Evolutionary conservation across 768 basidiomycete genomes (phyloP).

Genomic region (Fomitopsis serialis): DNA sequence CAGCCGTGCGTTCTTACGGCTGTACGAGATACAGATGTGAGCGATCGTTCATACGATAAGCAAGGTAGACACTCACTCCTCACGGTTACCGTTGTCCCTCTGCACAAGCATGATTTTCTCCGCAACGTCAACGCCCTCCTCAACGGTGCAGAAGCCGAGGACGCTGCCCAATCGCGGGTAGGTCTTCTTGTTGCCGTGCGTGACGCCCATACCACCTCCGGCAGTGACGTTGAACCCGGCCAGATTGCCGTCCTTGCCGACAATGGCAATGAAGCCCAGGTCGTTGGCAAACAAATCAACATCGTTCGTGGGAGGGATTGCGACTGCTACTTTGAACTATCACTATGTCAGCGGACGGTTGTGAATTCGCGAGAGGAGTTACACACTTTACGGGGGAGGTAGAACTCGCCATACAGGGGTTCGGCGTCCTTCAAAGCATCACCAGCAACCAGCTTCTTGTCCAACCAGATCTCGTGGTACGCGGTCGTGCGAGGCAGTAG

Average conservation of each 20-base stretch:
- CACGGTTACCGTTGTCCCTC: constrained; percentile 92
- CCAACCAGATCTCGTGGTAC: constrained; percentile 98
- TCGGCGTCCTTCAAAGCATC: constrained; percentile 93
- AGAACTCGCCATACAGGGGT: constrained; percentile 96
- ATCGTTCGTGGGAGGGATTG: constrained; percentile 94
- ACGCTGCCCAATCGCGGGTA: constrained; percentile 87
- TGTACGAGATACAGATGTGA: constrained; percentile 12
- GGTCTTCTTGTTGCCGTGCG: constrained; percentile 98
- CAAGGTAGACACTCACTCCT: constrained; percentile 55
- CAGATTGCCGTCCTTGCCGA: constrained; percentile 67
- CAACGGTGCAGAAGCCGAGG: constrained; percentile 88
- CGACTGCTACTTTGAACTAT: constrained; percentile 96
- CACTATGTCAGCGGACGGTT: constrained; percentile 2
- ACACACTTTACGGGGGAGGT: constrained; percentile 88
- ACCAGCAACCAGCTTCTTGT: constrained; percentile 94
- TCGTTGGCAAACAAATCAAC: constrained; percentile 96
- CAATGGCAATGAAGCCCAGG: constrained; percentile 93
- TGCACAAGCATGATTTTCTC: constrained; percentile 94
- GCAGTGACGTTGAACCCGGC: constrained; percentile 90
- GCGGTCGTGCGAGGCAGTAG: constrained; percentile 88
- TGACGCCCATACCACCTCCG: constrained; percentile 99
- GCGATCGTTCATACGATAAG: neutral
- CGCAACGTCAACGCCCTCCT: constrained; percentile 81
- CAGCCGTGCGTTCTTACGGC: constrained; percentile 72
- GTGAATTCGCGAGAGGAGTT: neutral